Evolutionary conservation across 208 protist genomes (phyloP).

Genomic region (Crithidia sp.): DNA sequence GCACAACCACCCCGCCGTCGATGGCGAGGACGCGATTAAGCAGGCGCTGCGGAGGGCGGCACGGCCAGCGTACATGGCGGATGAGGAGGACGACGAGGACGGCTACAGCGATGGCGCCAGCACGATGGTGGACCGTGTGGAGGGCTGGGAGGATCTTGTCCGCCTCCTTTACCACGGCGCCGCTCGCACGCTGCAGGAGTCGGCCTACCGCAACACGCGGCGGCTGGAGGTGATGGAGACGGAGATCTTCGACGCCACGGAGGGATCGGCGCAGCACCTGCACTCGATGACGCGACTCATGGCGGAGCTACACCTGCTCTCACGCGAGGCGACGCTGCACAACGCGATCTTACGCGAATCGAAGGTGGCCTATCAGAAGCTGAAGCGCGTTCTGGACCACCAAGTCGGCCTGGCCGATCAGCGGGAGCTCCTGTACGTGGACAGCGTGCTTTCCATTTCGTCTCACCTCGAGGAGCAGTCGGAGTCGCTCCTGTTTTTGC

Average conservation of each 20-base stretch:
- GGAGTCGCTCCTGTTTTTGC: slow-evolving; percentile 54
- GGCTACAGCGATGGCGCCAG: slow-evolving; percentile 2
- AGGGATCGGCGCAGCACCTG: slow-evolving; percentile 14
- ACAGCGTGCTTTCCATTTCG: slow-evolving; percentile 44
- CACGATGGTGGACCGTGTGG: slow-evolving; percentile 19
- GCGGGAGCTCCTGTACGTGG: slow-evolving; percentile 36
- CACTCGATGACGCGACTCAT: slow-evolving; percentile 35
- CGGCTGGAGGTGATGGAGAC: slow-evolving; percentile 59
- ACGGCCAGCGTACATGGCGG: slow-evolving; percentile 2
- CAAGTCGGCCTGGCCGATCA: slow-evolving; percentile 33
- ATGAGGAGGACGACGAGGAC: slow-evolving; percentile 21
- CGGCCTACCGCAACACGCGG: slow-evolving; percentile 42
- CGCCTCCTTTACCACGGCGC: slow-evolving; percentile 47
- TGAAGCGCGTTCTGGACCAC: slow-evolving; percentile 35
- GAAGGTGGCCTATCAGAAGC: slow-evolving; percentile 42
- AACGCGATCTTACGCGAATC: slow-evolving; percentile 57
- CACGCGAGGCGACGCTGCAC: slow-evolving; percentile 44
- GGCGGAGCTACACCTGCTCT: slow-evolving; percentile 56
- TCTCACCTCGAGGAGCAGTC: slow-evolving; percentile 62
- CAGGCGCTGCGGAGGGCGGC: slow-evolving; percentile 13
- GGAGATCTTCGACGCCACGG: slow-evolving; percentile 35
- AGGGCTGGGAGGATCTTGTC: slow-evolving; percentile 47
- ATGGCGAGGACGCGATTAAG: slow-evolving; percentile 5
- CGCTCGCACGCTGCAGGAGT: slow-evolving; percentile 38
- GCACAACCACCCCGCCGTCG: neutral